These are phyloP conservation scores for Powellomyces hirtus DNA, from an alignment of 192 early-diverging fungal species.

Conservation along the genomic window DNA sequence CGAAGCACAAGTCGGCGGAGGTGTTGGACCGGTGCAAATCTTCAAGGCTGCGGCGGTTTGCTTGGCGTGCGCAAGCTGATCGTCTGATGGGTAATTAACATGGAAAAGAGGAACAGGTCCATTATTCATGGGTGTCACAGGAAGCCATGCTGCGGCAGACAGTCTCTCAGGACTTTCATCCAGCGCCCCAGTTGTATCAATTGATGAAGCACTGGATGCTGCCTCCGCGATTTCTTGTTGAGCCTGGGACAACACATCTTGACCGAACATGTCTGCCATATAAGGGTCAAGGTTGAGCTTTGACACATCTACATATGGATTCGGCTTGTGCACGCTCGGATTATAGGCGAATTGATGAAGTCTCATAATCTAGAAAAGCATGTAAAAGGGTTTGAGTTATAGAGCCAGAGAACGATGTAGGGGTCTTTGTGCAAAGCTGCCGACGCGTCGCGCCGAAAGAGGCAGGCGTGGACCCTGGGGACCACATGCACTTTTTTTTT, in stretches of 20 bases:
- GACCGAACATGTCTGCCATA: constrained; percentile 21
- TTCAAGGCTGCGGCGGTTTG: not conserved
- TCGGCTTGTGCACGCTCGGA: constrained; percentile 22
- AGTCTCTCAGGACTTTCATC: not conserved
- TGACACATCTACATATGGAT: constrained; percentile 26
- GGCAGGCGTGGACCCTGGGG: too few species aligned
- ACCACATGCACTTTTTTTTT: too few species aligned
- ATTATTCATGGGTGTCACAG: not conserved
- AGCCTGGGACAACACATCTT: not conserved
- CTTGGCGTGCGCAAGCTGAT: not conserved
- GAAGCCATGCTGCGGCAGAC: not conserved
- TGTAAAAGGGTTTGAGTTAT: not conserved
- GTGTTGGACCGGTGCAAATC: constrained; percentile 1
- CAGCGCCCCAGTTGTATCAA: not conserved
- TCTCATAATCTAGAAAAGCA: constrained; percentile 13
- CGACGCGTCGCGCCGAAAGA: not conserved
- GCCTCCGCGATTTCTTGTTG: not conserved
- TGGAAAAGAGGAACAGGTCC: not conserved
- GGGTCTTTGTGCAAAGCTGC: not conserved
- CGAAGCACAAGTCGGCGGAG: not conserved
- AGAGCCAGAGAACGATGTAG: not conserved
- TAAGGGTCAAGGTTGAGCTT: constrained; percentile 23
- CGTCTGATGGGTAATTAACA: not conserved
- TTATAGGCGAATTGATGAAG: constrained; percentile 28
- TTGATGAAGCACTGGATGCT: too few species aligned